Percentiles rank a stretch among this genome's conserved stretches.
phyloP scores from a whole-genome alignment of 1,284 basidiomycete genomes.

The Puccinia brachypodii region DNA sequence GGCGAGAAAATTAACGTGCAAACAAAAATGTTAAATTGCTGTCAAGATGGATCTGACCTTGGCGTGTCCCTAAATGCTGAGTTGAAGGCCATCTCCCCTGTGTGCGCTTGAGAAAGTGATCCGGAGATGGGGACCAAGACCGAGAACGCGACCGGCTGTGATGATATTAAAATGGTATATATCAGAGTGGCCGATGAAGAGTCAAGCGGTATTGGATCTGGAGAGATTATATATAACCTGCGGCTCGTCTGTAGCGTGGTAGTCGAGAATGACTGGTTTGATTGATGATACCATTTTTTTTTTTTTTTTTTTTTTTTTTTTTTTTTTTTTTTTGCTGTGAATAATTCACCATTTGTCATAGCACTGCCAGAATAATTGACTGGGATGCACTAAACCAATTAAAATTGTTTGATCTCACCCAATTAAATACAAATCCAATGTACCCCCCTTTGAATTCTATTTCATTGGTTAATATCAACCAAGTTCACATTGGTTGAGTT shows the following conservation, averaged over 20 bases:
- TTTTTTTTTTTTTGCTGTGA: conserved; percentile 48
- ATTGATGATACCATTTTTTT: conserved; percentile 43
- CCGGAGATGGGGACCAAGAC: conserved; percentile 5
- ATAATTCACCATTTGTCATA: too few relatives aligned
- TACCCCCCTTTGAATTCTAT: too few relatives aligned
- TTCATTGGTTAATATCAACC: too few relatives aligned
- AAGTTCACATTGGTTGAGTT: too few relatives aligned
- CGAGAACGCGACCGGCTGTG: conserved; percentile 30
- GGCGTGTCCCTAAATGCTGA: conserved; percentile 7
- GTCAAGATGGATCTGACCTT: conserved; percentile 23
- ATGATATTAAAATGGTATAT: not conserved
- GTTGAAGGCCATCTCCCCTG: conserved; percentile 35
- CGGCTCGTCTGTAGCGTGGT: conserved; percentile 34
- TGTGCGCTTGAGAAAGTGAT: conserved; percentile 37
- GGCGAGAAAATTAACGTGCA: too few relatives aligned
- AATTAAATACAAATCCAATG: too few relatives aligned
- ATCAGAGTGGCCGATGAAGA: not conserved
- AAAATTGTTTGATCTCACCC: too few relatives aligned
- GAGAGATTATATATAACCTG: conserved; percentile 1
- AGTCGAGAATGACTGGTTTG: conserved; percentile 47
- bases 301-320: conserved; percentile 47
- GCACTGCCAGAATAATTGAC: too few relatives aligned
- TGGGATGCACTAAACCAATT: too few relatives aligned
- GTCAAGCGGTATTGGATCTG: not conserved
- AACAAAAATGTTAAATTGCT: not conserved